These are phyloP conservation scores for Physaria fendleri DNA, from an alignment of 345 rosid genomes.

Conservation along the genomic window DNA sequence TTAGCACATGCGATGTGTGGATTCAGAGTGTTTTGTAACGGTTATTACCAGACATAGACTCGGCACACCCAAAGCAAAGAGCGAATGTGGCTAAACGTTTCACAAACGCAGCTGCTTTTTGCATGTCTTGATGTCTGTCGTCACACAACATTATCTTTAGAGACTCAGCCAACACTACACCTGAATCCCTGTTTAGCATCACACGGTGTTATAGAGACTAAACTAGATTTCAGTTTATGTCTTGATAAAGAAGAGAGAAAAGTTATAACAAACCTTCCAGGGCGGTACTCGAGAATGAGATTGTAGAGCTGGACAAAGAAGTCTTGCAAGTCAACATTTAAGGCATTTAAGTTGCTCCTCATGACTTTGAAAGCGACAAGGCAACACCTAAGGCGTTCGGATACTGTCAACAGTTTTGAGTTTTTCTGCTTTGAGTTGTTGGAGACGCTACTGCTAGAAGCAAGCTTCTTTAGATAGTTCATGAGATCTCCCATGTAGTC, in stretches of 20 bases:
- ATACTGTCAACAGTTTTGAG: conserved; percentile 39
- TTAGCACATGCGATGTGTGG: background rate
- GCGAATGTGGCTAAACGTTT: conserved; percentile 89
- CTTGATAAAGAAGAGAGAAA: background rate
- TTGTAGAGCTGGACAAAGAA: conserved; percentile 89
- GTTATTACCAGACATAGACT: conserved; percentile 76
- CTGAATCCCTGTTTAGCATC: conserved; percentile 60
- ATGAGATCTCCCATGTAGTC: conserved; percentile 89
- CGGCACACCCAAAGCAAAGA: conserved; percentile 73
- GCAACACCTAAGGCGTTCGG: conserved; percentile 85
- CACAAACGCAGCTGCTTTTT: conserved; percentile 91
- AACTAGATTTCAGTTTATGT: background rate
- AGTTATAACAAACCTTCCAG: conserved; percentile 69
- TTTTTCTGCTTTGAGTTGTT: conserved; percentile 36
- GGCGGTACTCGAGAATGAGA: conserved; percentile 78
- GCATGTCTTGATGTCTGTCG: conserved; percentile 96
- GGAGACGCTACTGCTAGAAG: conserved; percentile 41
- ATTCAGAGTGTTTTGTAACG: background rate
- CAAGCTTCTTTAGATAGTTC: conserved; percentile 81
- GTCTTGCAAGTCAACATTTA: conserved; percentile 91
- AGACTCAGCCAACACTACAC: conserved; percentile 82
- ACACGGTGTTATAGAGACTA: background rate
- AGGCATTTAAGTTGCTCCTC: conserved; percentile 90
- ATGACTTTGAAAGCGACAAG: conserved; percentile 91
- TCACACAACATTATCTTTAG: conserved; percentile 88